These are phyloP conservation scores for Cercis canadensis DNA, from an alignment of 306 rosid genomes.

Conservation along the genomic window DNA sequence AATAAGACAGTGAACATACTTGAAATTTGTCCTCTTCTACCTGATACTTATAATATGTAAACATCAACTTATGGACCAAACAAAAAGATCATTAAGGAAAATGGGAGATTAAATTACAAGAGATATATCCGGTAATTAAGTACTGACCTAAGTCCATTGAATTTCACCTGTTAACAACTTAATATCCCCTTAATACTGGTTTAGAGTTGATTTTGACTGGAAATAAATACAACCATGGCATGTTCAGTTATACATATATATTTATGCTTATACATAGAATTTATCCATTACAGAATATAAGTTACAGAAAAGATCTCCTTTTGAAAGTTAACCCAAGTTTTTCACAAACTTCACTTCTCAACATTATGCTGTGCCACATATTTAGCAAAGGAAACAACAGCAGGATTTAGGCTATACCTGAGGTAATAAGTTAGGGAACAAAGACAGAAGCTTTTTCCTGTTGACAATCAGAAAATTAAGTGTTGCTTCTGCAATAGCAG, in stretches of 20 bases:
- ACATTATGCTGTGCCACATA: conserved; percentile 26
- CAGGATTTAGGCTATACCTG: conserved; percentile 64
- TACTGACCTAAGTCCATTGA: background rate
- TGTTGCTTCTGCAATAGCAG: conserved; percentile 82
- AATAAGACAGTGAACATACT: background rate
- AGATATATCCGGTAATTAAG: background rate
- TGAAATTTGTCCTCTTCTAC: conserved; percentile 9
- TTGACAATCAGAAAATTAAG: conserved; percentile 76
- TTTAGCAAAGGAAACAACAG: conserved; percentile 18
- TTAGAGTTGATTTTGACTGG: background rate
- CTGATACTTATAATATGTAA: conserved; percentile 7
- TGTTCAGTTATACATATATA: background rate
- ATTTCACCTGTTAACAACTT: background rate
- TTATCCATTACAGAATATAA: background rate
- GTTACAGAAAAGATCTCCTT: background rate
- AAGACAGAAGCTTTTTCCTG: conserved; percentile 67
- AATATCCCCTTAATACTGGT: background rate
- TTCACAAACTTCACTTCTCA: conserved; percentile 1
- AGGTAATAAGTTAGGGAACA: conserved; percentile 85
- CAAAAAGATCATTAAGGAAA: conserved; percentile 19
- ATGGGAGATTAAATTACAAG: background rate
- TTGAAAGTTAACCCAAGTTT: background rate
- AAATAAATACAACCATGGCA: background rate
- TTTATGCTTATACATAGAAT: background rate
- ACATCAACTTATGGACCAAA: background rate